These are phyloP conservation scores for Phytophthora sansomeana DNA, from an alignment of 352 stramenopile species.

Conservation along the genomic window DNA sequence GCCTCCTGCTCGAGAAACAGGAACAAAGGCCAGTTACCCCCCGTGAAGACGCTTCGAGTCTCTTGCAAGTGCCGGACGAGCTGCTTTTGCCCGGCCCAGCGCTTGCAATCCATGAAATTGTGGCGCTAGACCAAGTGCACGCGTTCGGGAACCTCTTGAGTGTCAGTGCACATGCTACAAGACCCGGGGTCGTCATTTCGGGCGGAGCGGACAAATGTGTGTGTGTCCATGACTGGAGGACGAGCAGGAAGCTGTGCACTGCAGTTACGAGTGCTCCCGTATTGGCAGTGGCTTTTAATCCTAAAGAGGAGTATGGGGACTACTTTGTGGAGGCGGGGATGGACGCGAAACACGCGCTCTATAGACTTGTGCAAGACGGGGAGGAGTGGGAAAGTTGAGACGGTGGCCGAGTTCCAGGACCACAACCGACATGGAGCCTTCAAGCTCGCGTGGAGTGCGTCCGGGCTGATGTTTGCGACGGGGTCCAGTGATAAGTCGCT, in stretches of 20 bases:
- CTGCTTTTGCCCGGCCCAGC: conserved; percentile 64
- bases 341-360: conserved; percentile 74
- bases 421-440: conserved; percentile 78
- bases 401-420: conserved; percentile 66
- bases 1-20: conserved; percentile 66
- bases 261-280: conserved; percentile 55
- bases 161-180: conserved; percentile 53
- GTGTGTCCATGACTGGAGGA: conserved; percentile 73
- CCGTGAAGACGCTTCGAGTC: conserved; percentile 11
- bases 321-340: conserved; percentile 77
- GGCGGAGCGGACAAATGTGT: conserved; percentile 83
- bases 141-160: conserved; percentile 76
- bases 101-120: conserved; percentile 36
- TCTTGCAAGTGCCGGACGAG: conserved; percentile 72
- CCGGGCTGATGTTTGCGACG: conserved; percentile 70
- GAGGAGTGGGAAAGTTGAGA: conserved; percentile 53
- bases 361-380: conserved; percentile 43
- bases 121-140: conserved; percentile 58
- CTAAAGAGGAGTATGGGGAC: conserved; percentile 40
- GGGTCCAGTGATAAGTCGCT: conserved; percentile 80
- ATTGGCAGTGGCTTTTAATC: conserved; percentile 71
- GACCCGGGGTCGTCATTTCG: conserved; percentile 55
- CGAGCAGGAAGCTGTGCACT: conserved; percentile 49
- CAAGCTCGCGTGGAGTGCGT: conserved; percentile 66
- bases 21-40: background rate